phyloP scores from a whole-genome alignment of 305 asterid species.

The Rubia balearica region DNA sequence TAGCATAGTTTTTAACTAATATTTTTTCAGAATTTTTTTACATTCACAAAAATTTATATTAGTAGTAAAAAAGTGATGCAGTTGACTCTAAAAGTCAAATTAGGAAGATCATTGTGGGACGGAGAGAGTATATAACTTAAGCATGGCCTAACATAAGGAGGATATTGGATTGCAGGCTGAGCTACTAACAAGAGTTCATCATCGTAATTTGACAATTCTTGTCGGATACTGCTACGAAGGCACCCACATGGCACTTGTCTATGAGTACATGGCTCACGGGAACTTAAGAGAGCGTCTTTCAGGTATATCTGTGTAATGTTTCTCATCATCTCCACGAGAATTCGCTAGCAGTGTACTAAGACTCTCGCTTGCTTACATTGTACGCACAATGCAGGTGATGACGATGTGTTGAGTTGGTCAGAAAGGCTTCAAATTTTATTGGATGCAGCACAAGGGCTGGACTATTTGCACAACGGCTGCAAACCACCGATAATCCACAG shows the following conservation, averaged over 20 bases:
- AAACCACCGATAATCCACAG: slow-evolving; percentile 31
- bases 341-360: not conserved
- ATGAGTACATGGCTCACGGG: slow-evolving; percentile 32
- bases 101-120: too few relatives aligned
- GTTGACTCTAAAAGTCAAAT: too few relatives aligned
- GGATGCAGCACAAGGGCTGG: slow-evolving; percentile 34
- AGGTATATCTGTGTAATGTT: slow-evolving; percentile 5
- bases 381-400: not conserved
- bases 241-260: slow-evolving; percentile 23
- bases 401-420: slow-evolving; percentile 23
- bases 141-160: not conserved
- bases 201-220: slow-evolving; percentile 23
- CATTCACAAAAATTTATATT: too few relatives aligned
- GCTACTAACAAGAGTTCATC: slow-evolving; percentile 28
- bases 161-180: slow-evolving; percentile 19
- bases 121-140: too few relatives aligned
- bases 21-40: too few relatives aligned
- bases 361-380: not conserved
- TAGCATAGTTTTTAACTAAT: too few relatives aligned
- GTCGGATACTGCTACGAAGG: slow-evolving; percentile 32
- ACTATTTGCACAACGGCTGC: slow-evolving; percentile 32
- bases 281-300: slow-evolving; percentile 20
- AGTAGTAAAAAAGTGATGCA: too few relatives aligned
- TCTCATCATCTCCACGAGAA: too few relatives aligned
- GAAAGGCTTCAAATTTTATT: slow-evolving; percentile 26